phyloP scores from a whole-genome alignment of 108 stramenopile species.

The Epipyxis sp. region DNA sequence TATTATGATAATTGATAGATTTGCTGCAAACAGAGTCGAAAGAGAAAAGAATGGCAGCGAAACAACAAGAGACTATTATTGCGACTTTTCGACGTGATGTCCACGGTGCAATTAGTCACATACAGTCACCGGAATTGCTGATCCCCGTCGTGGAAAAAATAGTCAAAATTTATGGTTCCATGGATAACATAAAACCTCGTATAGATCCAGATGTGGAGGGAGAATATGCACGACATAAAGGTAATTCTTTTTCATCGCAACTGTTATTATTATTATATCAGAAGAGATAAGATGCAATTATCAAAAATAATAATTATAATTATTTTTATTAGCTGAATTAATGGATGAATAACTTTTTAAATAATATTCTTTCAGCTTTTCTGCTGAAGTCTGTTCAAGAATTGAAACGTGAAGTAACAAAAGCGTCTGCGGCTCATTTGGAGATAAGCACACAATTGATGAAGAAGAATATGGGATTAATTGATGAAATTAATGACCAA shows the following conservation, averaged over 20 bases:
- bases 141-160: background rate
- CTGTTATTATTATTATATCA: no score
- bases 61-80: background rate
- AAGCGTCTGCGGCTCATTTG: slow-evolving; percentile 42
- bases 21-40: background rate
- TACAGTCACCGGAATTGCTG: background rate
- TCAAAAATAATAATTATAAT: no score
- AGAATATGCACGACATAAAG: slow-evolving; percentile 44
- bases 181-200: slow-evolving; percentile 17
- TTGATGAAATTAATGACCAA: slow-evolving; percentile 60
- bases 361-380: no score
- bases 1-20: no score
- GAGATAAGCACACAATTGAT: slow-evolving; percentile 47
- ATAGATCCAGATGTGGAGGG: slow-evolving; percentile 24
- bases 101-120: background rate
- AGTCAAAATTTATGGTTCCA: slow-evolving; percentile 5
- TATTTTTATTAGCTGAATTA: no score
- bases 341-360: no score
- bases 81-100: background rate
- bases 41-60: slow-evolving; percentile 4
- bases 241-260: no score
- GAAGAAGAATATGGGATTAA: slow-evolving; percentile 59
- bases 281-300: no score
- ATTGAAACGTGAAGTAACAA: slow-evolving; percentile 41
- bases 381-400: slow-evolving; percentile 45